These are phyloP conservation scores for Daldinia grandis DNA, from an alignment of 495 filamentous ascomycete species.

Conservation along the genomic window DNA sequence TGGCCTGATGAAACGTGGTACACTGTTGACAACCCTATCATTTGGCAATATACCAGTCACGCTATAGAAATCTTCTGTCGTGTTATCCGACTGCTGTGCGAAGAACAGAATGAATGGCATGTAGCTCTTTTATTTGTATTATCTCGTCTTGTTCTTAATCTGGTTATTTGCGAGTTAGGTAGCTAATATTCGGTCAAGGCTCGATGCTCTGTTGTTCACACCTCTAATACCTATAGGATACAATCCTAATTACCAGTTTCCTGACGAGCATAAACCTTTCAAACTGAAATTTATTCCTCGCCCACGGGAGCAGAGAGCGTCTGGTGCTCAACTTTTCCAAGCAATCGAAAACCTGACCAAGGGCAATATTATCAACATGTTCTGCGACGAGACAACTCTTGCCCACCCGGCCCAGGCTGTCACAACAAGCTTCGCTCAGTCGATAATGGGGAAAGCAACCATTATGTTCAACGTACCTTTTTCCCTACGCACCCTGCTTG, in stretches of 20 bases:
- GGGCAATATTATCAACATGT: background rate
- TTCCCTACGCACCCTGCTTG: background rate
- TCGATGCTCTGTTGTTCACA: constrained; percentile 6
- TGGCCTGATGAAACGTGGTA: constrained; percentile 5
- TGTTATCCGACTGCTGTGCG: background rate
- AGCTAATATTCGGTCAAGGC: constrained; percentile 15
- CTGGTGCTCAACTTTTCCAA: background rate
- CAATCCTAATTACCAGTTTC: background rate
- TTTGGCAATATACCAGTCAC: background rate
- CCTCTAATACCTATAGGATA: background rate
- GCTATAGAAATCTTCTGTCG: constrained; percentile 9
- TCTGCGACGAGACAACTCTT: constrained; percentile 3
- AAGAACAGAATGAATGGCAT: constrained; percentile 11
- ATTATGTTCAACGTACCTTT: background rate
- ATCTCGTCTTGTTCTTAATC: background rate
- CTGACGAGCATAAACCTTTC: background rate
- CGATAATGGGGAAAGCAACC: background rate
- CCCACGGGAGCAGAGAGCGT: constrained; percentile 1
- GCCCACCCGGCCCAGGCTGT: background rate
- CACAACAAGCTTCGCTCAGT: background rate
- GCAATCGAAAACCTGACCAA: background rate
- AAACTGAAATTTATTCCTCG: background rate
- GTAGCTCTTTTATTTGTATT: background rate
- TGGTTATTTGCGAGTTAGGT: background rate
- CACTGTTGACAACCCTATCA: constrained; percentile 16